These are phyloP conservation scores for Dissophora globulifera DNA, from an alignment of 192 early-diverging fungal species.

Conservation along the genomic window DNA sequence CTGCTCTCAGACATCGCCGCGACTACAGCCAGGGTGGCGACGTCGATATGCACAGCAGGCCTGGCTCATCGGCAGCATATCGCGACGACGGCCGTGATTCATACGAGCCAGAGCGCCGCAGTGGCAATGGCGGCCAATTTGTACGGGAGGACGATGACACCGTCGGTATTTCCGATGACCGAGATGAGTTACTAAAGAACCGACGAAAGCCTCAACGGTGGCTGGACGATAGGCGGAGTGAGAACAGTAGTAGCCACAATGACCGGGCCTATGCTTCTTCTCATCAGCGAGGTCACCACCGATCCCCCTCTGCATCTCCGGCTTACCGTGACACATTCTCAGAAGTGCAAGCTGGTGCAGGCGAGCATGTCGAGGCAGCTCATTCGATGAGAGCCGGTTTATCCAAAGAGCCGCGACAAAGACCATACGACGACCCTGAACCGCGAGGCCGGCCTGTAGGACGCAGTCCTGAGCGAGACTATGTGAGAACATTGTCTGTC, in stretches of 20 bases:
- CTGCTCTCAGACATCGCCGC: not conserved
- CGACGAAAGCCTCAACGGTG: slow-evolving; percentile 3
- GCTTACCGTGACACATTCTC: slow-evolving; percentile 8
- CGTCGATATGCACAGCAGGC: not conserved
- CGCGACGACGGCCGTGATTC: not conserved
- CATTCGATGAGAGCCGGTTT: too few species aligned
- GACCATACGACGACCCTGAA: slow-evolving; percentile 13
- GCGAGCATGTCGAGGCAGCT: not conserved
- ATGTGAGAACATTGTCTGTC: slow-evolving; percentile 16
- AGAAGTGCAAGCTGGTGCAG: not conserved
- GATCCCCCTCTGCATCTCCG: slow-evolving; percentile 11
- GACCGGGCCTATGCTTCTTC: not conserved
- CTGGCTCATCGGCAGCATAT: not conserved
- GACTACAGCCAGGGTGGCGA: not conserved
- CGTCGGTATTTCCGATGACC: not conserved
- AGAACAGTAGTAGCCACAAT: not conserved
- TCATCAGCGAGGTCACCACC: not conserved
- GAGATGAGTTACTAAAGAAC: slow-evolving; percentile 7
- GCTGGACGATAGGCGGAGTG: not conserved
- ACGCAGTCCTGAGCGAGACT: slow-evolving; percentile 20
- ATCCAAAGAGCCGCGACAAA: slow-evolving; percentile 17
- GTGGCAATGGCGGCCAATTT: not conserved
- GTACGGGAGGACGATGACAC: not conserved
- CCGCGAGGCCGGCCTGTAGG: slow-evolving; percentile 9
- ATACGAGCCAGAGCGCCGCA: slow-evolving; percentile 1